A percentile compares a stretch with the other conserved stretches of the same genome.
These are phyloP conservation scores for Pyrenophora graminea DNA, from an alignment of 2,329 filamentous ascomycete genomes.

Conservation along the genomic window DNA sequence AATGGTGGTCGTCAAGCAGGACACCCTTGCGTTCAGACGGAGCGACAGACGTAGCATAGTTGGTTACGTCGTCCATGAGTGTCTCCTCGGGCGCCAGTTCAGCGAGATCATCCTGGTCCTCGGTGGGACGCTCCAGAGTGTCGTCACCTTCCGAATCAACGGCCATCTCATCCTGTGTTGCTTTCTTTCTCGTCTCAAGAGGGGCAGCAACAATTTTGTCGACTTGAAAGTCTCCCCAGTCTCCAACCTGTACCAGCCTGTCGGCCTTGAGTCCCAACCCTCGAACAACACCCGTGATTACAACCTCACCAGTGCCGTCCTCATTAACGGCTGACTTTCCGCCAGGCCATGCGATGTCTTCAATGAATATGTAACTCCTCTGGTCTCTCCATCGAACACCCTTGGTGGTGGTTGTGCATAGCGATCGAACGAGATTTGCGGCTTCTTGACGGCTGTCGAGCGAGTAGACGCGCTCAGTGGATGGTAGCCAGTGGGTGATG, in stretches of 20 bases:
- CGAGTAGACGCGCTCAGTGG: conserved; percentile 87
- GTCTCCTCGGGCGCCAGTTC: conserved; percentile 86
- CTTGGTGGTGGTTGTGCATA: conserved; percentile 91
- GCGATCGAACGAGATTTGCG: conserved; percentile 83
- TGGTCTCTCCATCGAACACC: conserved; percentile 95
- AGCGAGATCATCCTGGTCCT: conserved; percentile 80
- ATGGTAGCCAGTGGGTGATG: conserved; percentile 91
- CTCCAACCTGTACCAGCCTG: conserved; percentile 84
- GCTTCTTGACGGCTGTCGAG: conserved; percentile 89
- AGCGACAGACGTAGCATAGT: conserved; percentile 51
- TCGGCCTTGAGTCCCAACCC: conserved; percentile 88
- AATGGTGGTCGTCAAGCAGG: conserved; percentile 93
- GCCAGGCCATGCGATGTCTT: conserved; percentile 74
- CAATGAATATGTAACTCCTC: conserved; percentile 91
- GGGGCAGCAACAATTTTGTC: conserved; percentile 84
- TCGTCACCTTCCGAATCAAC: conserved; percentile 63
- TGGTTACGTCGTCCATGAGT: conserved; percentile 72
- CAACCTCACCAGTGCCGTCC: conserved; percentile 60
- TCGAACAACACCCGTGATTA: conserved; percentile 82
- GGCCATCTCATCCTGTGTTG: conserved; percentile 68
- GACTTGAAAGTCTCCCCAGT: conserved; percentile 93
- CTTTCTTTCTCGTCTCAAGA: conserved; percentile 60
- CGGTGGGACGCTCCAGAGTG: conserved; percentile 71
- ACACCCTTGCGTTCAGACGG: conserved; percentile 73
- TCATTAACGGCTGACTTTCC: conserved; percentile 49